Percentiles rank a stretch among this genome's conserved stretches.
These are phyloP conservation scores for Sporothrix phasma DNA, from an alignment of 2,329 filamentous ascomycete species.

Conservation along the genomic window DNA sequence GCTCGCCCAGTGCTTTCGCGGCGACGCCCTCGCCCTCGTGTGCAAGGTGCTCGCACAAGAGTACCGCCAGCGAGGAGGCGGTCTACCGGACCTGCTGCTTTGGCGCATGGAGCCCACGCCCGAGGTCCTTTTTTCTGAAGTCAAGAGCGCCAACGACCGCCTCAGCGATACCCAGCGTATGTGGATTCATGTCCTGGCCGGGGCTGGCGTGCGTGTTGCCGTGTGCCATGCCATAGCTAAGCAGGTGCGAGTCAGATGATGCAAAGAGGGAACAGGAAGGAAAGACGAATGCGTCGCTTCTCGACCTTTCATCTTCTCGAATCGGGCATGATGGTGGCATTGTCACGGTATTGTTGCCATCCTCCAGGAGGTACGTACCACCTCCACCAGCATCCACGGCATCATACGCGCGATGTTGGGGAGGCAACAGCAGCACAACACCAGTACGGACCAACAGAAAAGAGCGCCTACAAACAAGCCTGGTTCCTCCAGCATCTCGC, in stretches of 20 bases:
- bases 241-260: constrained; percentile 31
- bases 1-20: constrained; percentile 66
- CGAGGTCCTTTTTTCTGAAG: constrained; percentile 58
- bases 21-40: constrained; percentile 69
- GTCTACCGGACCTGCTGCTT: constrained; percentile 85
- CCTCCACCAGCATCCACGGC: neutral
- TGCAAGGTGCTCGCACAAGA: constrained; percentile 96
- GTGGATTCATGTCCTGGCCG: constrained; percentile 89
- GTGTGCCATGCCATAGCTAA: constrained; percentile 56
- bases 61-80: constrained; percentile 75
- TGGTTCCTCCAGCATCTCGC: neutral
- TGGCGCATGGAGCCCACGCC: constrained; percentile 49
- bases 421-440: neutral
- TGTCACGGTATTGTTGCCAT: neutral
- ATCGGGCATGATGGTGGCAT: neutral
- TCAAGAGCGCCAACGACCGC: constrained; percentile 81
- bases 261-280: neutral
- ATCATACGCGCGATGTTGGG: neutral
- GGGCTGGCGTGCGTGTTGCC: constrained; percentile 77
- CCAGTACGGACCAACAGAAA: neutral
- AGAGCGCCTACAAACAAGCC: neutral
- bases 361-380: neutral
- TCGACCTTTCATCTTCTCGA: neutral
- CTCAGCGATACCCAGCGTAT: constrained; percentile 91
- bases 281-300: neutral